Conservation (phyloP, 768 basidiomycete species). For the Tricholoma terreum region DNA sequence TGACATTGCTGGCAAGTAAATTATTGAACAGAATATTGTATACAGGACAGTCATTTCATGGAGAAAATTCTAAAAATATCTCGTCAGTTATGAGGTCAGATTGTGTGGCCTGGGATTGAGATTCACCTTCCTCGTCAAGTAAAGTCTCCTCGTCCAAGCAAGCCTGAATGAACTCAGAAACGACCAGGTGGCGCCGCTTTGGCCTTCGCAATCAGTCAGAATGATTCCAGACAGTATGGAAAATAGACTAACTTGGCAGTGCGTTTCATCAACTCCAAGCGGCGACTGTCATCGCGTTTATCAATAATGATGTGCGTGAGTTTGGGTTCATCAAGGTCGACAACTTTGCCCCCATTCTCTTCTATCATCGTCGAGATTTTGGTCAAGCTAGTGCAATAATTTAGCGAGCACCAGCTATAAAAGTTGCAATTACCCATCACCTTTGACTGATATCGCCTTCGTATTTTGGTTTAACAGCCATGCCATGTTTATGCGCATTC, state of each 20-base stretch:
- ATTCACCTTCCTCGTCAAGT: slow-evolving; percentile 79
- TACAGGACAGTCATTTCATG: slow-evolving; percentile 6
- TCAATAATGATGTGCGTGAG: slow-evolving; percentile 86
- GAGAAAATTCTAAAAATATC: slow-evolving; percentile 22
- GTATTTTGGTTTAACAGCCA: slow-evolving; percentile 53
- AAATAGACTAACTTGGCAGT: slow-evolving; percentile 60
- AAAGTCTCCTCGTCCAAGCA: slow-evolving; percentile 83
- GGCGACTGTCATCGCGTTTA: slow-evolving; percentile 75
- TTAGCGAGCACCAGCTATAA: background rate
- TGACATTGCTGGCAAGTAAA: too few relatives aligned
- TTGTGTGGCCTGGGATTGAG: background rate
- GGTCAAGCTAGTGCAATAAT: slow-evolving; percentile 45
- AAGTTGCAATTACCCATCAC: slow-evolving; percentile 35
- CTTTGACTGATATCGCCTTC: slow-evolving; percentile 50
- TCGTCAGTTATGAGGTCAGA: background rate
- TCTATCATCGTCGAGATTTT: slow-evolving; percentile 50
- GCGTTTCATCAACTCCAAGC: slow-evolving; percentile 63
- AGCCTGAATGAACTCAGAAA: slow-evolving; percentile 73
- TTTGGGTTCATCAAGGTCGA: slow-evolving; percentile 67
- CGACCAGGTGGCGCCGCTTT: slow-evolving; percentile 73
- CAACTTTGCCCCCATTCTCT: slow-evolving; percentile 72
- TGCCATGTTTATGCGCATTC: slow-evolving; percentile 65
- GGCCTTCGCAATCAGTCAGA: slow-evolving; percentile 47
- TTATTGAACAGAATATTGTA: too few relatives aligned
- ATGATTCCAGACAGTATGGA: background rate